phyloP scores from a whole-genome alignment of 305 asterid genomes.

The Fraxinus ornus region DNA sequence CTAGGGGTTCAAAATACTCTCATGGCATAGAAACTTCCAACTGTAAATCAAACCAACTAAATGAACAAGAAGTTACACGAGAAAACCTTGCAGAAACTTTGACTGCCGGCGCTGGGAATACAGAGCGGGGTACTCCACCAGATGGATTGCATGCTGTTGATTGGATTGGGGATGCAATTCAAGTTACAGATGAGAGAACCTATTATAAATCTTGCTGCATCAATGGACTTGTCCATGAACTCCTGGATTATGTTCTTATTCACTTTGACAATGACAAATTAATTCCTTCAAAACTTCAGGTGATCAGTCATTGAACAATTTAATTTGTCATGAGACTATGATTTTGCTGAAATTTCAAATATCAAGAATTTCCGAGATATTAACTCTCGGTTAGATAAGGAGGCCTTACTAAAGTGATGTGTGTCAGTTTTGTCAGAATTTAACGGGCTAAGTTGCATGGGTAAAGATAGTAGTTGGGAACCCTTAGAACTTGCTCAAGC shows the following conservation, averaged over 20 bases:
- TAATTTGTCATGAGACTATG: constrained; percentile 5
- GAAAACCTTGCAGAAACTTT: constrained; percentile 41
- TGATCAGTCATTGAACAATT: constrained; percentile 34
- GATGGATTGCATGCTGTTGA: constrained; percentile 46
- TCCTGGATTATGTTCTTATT: constrained; percentile 63
- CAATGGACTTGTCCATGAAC: constrained; percentile 56
- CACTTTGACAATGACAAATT: constrained; percentile 50
- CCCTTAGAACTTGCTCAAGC: background rate
- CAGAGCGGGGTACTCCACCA: constrained; percentile 37
- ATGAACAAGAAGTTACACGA: constrained; percentile 29
- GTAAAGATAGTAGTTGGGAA: background rate
- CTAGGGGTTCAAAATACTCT: constrained; percentile 37
- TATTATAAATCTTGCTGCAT: constrained; percentile 66
- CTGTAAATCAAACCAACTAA: constrained; percentile 31
- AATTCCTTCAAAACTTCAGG: constrained; percentile 84
- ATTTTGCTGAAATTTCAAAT: constrained; percentile 10
- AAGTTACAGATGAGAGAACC: constrained; percentile 56
- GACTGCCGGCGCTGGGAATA: constrained; percentile 34
- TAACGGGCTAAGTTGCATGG: background rate
- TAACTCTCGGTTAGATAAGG: background rate
- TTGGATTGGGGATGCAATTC: constrained; percentile 67
- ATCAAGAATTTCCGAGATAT: background rate
- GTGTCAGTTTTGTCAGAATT: background rate
- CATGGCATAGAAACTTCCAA: constrained; percentile 36
- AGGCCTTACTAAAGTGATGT: background rate